Evolutionary conservation across 2,329 filamentous ascomycete genomes (phyloP).

Genomic region (Hypoxylon sp.): DNA sequence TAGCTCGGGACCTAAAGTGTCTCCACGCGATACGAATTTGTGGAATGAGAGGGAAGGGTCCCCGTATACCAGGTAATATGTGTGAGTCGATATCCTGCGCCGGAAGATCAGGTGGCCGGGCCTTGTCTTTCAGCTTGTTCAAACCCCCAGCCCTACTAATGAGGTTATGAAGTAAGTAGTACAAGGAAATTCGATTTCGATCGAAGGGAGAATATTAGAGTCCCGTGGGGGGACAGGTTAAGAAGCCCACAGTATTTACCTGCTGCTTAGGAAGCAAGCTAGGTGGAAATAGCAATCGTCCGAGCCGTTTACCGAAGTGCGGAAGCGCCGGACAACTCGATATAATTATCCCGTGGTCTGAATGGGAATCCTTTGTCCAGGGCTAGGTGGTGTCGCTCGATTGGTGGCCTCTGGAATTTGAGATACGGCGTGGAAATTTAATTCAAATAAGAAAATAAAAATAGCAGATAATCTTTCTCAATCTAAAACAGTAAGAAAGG

Average conservation of each 20-base stretch:
- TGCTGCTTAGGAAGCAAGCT: slow-evolving; percentile 1
- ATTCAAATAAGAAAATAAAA: slow-evolving; percentile 12
- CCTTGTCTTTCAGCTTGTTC: slow-evolving; percentile 15
- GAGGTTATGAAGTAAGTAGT: background rate
- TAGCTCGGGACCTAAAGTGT: slow-evolving; percentile 44
- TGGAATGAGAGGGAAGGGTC: slow-evolving; percentile 48
- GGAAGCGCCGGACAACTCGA: slow-evolving; percentile 38
- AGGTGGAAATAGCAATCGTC: slow-evolving; percentile 13
- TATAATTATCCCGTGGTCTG: slow-evolving; percentile 23
- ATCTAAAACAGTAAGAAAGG: slow-evolving; percentile 4
- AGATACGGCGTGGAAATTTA: slow-evolving; percentile 6
- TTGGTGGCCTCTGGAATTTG: background rate
- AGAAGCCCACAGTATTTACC: background rate
- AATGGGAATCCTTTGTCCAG: background rate
- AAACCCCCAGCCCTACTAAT: slow-evolving; percentile 14
- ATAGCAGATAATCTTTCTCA: slow-evolving; percentile 3
- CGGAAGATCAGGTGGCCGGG: slow-evolving; percentile 40
- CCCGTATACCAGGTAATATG: slow-evolving; percentile 40
- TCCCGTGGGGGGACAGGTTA: background rate
- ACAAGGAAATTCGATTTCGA: slow-evolving; percentile 16
- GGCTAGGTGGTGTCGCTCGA: slow-evolving; percentile 8
- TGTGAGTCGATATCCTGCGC: slow-evolving; percentile 42
- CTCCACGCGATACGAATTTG: slow-evolving; percentile 49
- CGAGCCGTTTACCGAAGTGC: slow-evolving; percentile 23
- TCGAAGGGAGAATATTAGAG: background rate